Percentiles rank a stretch among this genome's conserved stretches.
phyloP scores from a whole-genome alignment of 441 rosid species.

The Pelargonium myrrhifolium region DNA sequence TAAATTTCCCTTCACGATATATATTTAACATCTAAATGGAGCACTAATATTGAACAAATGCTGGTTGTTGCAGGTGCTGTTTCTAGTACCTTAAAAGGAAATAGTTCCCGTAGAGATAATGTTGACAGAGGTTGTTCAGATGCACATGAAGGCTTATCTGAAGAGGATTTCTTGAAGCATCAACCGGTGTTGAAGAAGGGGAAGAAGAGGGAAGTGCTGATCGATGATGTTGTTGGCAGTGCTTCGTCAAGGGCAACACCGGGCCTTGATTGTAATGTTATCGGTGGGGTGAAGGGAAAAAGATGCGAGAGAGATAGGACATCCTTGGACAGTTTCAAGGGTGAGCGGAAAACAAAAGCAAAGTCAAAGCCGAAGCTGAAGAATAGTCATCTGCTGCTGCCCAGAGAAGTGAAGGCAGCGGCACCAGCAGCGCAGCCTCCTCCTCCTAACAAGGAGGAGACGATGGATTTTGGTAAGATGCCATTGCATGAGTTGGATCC shows the following conservation, averaged over 20 bases:
- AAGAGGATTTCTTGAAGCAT: constrained; percentile 30
- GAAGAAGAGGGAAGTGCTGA: constrained; percentile 46
- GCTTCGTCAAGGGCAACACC: constrained; percentile 34
- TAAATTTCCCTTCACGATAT: too few relatives aligned
- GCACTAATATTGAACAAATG: background rate
- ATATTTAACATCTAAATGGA: background rate
- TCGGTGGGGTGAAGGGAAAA: constrained; percentile 48
- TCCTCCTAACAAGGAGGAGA: constrained; percentile 14
- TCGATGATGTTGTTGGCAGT: constrained; percentile 43
- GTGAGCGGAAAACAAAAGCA: constrained; percentile 46
- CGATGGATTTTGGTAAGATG: constrained; percentile 18
- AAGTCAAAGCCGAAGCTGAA: constrained; percentile 54
- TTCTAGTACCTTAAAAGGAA: constrained; percentile 20
- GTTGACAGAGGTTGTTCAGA: constrained; percentile 23
- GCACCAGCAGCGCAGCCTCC: too few relatives aligned
- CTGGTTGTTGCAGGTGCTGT: constrained; percentile 25
- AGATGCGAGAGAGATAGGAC: constrained; percentile 55
- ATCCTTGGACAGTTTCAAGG: constrained; percentile 24
- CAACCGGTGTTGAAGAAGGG: constrained; percentile 36
- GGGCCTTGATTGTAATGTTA: constrained; percentile 24
- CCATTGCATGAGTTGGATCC: constrained; percentile 37
- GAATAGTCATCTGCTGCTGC: constrained; percentile 32
- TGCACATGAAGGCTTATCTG: constrained; percentile 11
- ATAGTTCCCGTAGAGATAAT: constrained; percentile 19
- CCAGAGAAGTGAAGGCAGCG: too few relatives aligned